A percentile compares a stretch with the other conserved stretches of the same genome.
These are phyloP conservation scores for Neohortaea acidophila DNA, from an alignment of 495 filamentous ascomycete species.

Conservation along the genomic window DNA sequence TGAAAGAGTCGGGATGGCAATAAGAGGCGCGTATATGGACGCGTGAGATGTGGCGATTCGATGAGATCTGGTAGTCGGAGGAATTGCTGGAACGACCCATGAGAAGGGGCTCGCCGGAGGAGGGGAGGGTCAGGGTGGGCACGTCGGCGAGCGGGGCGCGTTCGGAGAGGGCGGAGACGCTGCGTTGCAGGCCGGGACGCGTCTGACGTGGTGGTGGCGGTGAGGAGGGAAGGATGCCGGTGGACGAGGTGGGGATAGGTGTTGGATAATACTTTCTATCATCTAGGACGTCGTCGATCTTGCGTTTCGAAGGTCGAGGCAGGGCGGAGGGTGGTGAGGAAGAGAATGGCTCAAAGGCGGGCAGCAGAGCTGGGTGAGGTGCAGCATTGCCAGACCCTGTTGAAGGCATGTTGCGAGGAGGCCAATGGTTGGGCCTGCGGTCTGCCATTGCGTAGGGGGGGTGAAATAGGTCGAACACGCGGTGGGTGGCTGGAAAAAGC, in stretches of 20 bases:
- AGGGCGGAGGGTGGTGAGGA: slow-evolving; percentile 67
- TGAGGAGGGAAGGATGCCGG: slow-evolving; percentile 79
- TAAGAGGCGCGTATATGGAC: slow-evolving; percentile 83
- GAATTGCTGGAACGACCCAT: slow-evolving; percentile 91
- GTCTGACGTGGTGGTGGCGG: slow-evolving; percentile 40
- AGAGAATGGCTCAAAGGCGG: slow-evolving; percentile 82
- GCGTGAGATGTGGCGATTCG: slow-evolving; percentile 80
- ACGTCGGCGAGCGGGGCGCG: slow-evolving; percentile 70
- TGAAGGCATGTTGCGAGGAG: too few species aligned
- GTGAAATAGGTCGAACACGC: not conserved
- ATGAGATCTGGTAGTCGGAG: slow-evolving; percentile 78
- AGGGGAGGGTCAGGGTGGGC: slow-evolving; percentile 63
- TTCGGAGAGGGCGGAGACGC: slow-evolving; percentile 60
- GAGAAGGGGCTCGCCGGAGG: slow-evolving; percentile 61
- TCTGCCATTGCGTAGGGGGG: too few species aligned
- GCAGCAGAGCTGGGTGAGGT: slow-evolving; percentile 51
- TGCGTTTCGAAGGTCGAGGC: slow-evolving; percentile 36
- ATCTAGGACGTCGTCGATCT: slow-evolving; percentile 35
- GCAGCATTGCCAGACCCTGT: slow-evolving; percentile 1
- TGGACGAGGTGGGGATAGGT: slow-evolving; percentile 83
- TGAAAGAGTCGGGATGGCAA: slow-evolving; percentile 40
- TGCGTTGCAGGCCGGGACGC: slow-evolving; percentile 41
- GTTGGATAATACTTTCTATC: slow-evolving; percentile 61
- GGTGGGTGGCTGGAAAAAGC: not conserved
- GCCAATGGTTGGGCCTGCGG: too few species aligned